phyloP scores from a whole-genome alignment of 2,329 filamentous ascomycete genomes.

The Pyrenophora seminiperda region DNA sequence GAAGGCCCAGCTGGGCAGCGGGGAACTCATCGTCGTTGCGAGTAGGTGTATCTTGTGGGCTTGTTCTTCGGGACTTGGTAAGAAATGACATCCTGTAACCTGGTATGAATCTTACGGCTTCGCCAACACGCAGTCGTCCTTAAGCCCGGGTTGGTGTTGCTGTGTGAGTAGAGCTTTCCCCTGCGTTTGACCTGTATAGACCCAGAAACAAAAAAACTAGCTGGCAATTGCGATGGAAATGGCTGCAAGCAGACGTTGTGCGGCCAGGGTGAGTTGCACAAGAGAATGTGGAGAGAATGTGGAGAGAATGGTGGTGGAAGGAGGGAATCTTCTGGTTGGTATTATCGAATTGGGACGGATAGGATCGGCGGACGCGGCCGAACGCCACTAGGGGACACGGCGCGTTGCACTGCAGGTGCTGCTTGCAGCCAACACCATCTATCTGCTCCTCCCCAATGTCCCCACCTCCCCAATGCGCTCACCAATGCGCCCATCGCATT shows the following conservation, averaged over 20 bases:
- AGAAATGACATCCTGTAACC: conserved; percentile 62
- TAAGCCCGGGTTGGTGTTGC: conserved; percentile 11
- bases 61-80: conserved; percentile 59
- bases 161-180: conserved; percentile 19
- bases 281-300: neutral
- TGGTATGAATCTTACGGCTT: conserved; percentile 59
- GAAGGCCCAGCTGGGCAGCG: conserved; percentile 77
- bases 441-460: too few relatives aligned
- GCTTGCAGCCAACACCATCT: neutral
- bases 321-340: conserved; percentile 14
- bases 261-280: conserved; percentile 4
- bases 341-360: conserved; percentile 12
- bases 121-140: conserved; percentile 29
- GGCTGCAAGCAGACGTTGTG: conserved; percentile 9
- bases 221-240: neutral
- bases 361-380: conserved; percentile 18
- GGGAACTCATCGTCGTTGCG: conserved; percentile 69
- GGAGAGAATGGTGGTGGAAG: conserved; percentile 9
- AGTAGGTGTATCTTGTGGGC: conserved; percentile 64
- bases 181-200: conserved; percentile 18
- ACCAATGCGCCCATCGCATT: too few relatives aligned
- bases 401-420: neutral
- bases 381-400: conserved; percentile 10
- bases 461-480: too few relatives aligned
- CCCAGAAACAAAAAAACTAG: conserved; percentile 10